Evolutionary conservation across 2,329 filamentous ascomycete species (phyloP).

Genomic region (Rhytidhysteron rufulum): DNA sequence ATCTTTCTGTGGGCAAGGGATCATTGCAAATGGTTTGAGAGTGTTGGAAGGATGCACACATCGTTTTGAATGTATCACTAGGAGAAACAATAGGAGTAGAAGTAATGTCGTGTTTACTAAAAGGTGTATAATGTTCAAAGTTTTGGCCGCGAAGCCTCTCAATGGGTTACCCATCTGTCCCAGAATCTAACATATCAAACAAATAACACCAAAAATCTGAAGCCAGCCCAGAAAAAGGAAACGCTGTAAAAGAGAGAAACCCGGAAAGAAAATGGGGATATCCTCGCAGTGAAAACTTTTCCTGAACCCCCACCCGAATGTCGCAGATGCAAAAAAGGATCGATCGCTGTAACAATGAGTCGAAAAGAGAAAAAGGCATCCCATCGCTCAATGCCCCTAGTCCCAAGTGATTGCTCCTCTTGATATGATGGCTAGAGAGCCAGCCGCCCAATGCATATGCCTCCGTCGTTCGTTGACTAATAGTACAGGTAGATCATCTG

Average conservation of each 20-base stretch:
- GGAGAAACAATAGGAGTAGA: constrained; percentile 2
- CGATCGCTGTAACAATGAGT: constrained; percentile 3
- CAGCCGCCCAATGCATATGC: constrained; percentile 28
- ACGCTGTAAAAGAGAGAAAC: constrained; percentile 14
- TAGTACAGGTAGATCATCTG: constrained; percentile 31
- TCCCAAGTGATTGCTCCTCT: constrained; percentile 1
- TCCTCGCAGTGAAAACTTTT: constrained; percentile 33
- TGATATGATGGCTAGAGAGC: constrained; percentile 2
- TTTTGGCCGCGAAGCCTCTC: constrained; percentile 14
- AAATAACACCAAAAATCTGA: constrained; percentile 14
- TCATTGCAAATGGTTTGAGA: constrained; percentile 4
- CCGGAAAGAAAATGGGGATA: constrained; percentile 25
- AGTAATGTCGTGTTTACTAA: constrained; percentile 7
- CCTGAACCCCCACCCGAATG: constrained; percentile 6
- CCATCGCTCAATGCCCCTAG: constrained; percentile 4
- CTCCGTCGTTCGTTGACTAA: constrained; percentile 19
- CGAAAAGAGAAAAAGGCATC: constrained; percentile 1
- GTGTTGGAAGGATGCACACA: constrained; percentile 2
- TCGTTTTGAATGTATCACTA: constrained; percentile 9
- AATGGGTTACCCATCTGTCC: constrained; percentile 9
- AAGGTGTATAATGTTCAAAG: constrained; percentile 21
- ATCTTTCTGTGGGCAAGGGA: constrained; percentile 22
- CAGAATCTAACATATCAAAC: constrained; percentile 7
- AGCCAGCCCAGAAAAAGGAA: constrained; percentile 21
- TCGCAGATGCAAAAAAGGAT: constrained; percentile 9